phyloP scores from a whole-genome alignment of 345 rosid species.

The Geranium rotundifolium region DNA sequence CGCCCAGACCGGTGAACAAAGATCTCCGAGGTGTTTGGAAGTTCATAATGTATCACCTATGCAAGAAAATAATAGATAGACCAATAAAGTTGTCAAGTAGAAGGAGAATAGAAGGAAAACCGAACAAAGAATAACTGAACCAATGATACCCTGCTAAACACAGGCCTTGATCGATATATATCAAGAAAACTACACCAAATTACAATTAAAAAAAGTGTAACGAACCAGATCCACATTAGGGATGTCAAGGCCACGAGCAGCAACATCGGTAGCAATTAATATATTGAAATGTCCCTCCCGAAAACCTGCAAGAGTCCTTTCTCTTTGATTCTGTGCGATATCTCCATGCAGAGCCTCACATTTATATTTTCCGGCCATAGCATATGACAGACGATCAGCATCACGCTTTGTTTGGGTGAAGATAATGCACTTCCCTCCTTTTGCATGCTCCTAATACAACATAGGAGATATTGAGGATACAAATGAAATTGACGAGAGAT shows the following conservation, averaged over 20 bases:
- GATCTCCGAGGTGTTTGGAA: conserved; percentile 68
- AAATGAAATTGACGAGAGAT: too few relatives aligned
- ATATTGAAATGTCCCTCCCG: conserved; percentile 70
- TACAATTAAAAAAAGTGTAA: neutral
- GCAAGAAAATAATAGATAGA: neutral
- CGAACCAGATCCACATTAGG: conserved; percentile 97
- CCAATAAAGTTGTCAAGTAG: neutral
- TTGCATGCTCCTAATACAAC: conserved; percentile 61
- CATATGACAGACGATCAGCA: conserved; percentile 76
- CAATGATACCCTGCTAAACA: too few relatives aligned
- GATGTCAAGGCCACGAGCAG: conserved; percentile 97
- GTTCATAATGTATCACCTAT: conserved; percentile 69
- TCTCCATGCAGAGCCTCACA: conserved; percentile 98
- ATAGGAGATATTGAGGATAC: neutral
- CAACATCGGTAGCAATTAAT: conserved; percentile 97
- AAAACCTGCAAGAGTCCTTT: conserved; percentile 84
- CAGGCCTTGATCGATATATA: too few relatives aligned
- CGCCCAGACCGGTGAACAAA: conserved; percentile 88
- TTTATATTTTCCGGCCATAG: conserved; percentile 47
- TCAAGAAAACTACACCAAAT: too few relatives aligned
- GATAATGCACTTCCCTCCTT: conserved; percentile 92
- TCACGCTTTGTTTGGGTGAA: conserved; percentile 96
- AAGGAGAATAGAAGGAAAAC: neutral
- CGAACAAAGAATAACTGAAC: too few relatives aligned
- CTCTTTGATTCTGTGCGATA: conserved; percentile 78